Evolutionary conservation across 164 flowering plant species (phyloP), one percentile per base, ranked within the genome.

Genomic region (Pachysandra terminalis): DNA sequence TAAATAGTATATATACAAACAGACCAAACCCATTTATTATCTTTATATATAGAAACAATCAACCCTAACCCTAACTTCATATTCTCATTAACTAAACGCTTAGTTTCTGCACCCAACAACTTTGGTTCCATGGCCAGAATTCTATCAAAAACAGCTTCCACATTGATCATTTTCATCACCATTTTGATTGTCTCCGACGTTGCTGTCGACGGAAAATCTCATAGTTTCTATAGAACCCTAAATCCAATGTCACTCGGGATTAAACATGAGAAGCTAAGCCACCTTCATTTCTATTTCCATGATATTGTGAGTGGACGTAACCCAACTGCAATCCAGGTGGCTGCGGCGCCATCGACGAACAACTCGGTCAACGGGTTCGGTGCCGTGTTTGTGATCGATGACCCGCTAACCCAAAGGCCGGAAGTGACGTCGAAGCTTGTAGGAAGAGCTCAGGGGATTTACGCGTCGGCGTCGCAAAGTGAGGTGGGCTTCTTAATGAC

Each of bases 371-470:
- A 69, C 19, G 23, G 32, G 0, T 80, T 80, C 21, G 80, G 83
- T 0, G 27, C 54, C 15, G 41, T 71, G 63, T 24, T 45, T 1
- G 32, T 80, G 73, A 74, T 72, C 53, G 83, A 80, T 65, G 80
- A 80, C 55, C 72, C 79, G 0, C 51, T 77, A 41, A 80, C 82
- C 2, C 59, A 45, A n/a, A 67, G 70, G 0, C 78, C 78, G 9
- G 45, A 74, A 9, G 6, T 27, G 67, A 65, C 55, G 59, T 80
- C 82, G 37, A 74, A 61, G 55, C 40, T 55, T 4, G 58, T 80
- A 0, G 82, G 82, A 28, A 35, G 75, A 5, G 82, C 82, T 0
- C 82, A 74, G 55, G 80, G 80, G 15, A 23, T 79, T 9, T 79
- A 79, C 56, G 68, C 65, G 7, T 60, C 68, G 4, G 78, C 74